A percentile compares a stretch with the other conserved stretches of the same genome.
phyloP scores from a whole-genome alignment of 305 asterid species.

The Rubia peregrina region DNA sequence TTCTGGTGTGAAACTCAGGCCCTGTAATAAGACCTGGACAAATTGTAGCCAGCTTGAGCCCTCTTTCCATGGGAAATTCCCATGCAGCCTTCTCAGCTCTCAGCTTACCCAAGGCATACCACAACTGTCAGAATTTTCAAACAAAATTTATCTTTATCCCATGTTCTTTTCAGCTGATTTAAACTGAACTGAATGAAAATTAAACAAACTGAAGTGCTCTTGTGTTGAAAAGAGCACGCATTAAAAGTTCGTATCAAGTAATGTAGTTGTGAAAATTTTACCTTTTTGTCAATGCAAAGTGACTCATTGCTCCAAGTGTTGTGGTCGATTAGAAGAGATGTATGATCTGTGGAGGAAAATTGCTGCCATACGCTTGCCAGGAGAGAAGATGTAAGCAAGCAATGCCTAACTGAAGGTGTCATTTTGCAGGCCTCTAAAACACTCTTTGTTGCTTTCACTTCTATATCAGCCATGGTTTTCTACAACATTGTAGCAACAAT shows the following conservation, averaged over 20 bases:
- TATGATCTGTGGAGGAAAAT: constrained; percentile 17
- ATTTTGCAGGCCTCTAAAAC: constrained; percentile 63
- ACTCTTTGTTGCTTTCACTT: constrained; percentile 57
- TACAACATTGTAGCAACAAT: constrained; percentile 11
- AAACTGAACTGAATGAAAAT: neutral
- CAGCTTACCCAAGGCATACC: constrained; percentile 92
- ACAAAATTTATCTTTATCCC: neutral
- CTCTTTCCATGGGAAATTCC: constrained; percentile 48
- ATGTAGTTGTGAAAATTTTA: neutral
- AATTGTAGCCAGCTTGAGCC: constrained; percentile 58
- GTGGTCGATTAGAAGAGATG: constrained; percentile 49
- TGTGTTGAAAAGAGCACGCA: no score
- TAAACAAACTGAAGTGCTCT: neutral
- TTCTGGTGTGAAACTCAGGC: constrained; percentile 39
- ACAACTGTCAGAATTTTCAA: constrained; percentile 43
- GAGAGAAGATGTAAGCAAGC: constrained; percentile 84
- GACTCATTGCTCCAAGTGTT: constrained; percentile 79
- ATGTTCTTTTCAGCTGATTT: neutral
- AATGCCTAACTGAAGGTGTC: constrained; percentile 52
- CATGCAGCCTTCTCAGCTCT: constrained; percentile 76
- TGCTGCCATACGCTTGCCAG: constrained; percentile 74
- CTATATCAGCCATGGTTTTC: constrained; percentile 76
- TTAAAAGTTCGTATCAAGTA: neutral
- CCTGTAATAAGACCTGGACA: constrained; percentile 87
- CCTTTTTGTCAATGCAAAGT: constrained; percentile 62